Evolutionary conservation across 352 stramenopile species (phyloP).

Genomic region (Phytophthora pini): DNA sequence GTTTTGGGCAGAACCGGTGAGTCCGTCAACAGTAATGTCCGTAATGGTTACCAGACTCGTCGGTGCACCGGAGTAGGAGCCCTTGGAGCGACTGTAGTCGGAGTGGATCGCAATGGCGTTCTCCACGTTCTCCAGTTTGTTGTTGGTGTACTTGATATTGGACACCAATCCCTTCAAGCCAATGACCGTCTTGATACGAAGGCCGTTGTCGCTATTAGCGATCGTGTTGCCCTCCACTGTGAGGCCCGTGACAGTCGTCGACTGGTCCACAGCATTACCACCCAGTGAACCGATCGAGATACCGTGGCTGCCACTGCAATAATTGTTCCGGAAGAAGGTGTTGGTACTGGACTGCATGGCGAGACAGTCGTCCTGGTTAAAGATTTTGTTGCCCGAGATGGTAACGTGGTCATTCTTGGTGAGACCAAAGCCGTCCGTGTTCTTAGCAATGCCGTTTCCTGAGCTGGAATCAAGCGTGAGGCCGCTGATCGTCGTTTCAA

Average conservation of each 20-base stretch:
- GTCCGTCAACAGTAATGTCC: conserved; percentile 26
- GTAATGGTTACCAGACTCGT: conserved; percentile 35
- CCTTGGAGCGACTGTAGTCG: conserved; percentile 19
- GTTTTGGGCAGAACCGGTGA: conserved; percentile 20
- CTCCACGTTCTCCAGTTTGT: conserved; percentile 18
- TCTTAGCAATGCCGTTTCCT: conserved; percentile 19
- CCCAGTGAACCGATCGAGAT: conserved; percentile 35
- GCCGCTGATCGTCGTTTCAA: conserved; percentile 25
- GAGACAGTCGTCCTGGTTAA: conserved; percentile 38
- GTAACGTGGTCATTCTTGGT: conserved; percentile 35
- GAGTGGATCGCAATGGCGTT: conserved; percentile 27
- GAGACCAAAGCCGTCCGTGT: conserved; percentile 38
- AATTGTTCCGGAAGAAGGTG: conserved; percentile 22
- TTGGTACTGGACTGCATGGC: conserved; percentile 29
- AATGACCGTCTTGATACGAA: conserved; percentile 27
- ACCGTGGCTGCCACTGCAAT: conserved; percentile 29
- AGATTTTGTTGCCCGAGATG: conserved; percentile 38
- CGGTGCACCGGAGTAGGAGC: conserved; percentile 12
- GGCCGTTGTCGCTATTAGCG: conserved; percentile 30
- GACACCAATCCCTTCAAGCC: conserved; percentile 21
- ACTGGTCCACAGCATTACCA: conserved; percentile 14
- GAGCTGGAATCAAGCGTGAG: conserved; percentile 26
- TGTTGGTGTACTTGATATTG: conserved; percentile 24
- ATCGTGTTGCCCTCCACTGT: conserved; percentile 31
- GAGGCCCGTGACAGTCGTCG: conserved; percentile 23